Percentiles rank a stretch among this genome's conserved stretches.
These are phyloP conservation scores for Sphagnum contortum DNA, from an alignment of 225 moss, liverwort and hornwort genomes.

Conservation along the genomic window DNA sequence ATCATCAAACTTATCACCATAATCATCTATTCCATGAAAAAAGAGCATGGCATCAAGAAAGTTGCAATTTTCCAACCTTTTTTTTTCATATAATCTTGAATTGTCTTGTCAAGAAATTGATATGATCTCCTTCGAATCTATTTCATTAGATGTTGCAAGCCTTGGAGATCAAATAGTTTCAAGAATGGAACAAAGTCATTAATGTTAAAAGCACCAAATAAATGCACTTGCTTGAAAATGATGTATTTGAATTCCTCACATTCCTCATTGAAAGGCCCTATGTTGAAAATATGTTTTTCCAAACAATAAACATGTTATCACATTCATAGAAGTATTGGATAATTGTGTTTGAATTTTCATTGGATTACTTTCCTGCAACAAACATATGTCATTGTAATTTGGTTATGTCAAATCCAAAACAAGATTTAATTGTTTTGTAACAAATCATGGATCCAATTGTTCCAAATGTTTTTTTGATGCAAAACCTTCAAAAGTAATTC, in stretches of 20 bases:
- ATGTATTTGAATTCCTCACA: constrained; percentile 8
- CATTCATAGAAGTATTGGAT: constrained; percentile 12
- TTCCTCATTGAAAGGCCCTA: neutral
- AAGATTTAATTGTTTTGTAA: too few species aligned
- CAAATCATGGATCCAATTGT: too few species aligned
- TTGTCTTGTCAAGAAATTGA: constrained; percentile 3
- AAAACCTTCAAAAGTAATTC: too few species aligned
- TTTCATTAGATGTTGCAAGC: constrained; percentile 17
- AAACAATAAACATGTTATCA: constrained; percentile 8
- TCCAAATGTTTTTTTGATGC: too few species aligned
- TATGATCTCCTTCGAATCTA: neutral
- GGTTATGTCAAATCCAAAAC: too few species aligned
- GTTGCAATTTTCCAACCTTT: neutral
- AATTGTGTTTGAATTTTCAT: constrained; percentile 4
- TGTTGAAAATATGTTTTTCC: constrained; percentile 5
- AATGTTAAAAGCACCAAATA: constrained; percentile 32
- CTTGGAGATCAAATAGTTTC: constrained; percentile 28
- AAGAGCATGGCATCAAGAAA: constrained; percentile 9
- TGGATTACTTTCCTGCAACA: constrained; percentile 7
- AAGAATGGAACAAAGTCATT: constrained; percentile 37
- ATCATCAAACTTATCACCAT: constrained; percentile 3
- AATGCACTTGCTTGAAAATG: constrained; percentile 3
- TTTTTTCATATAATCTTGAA: constrained; percentile 17
- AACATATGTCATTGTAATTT: too few species aligned
- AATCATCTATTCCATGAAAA: constrained; percentile 2